Base-by-base conservation (phyloP, 2,329 filamentous ascomycete species). In the Decorospora gaudefroyi region DNA sequence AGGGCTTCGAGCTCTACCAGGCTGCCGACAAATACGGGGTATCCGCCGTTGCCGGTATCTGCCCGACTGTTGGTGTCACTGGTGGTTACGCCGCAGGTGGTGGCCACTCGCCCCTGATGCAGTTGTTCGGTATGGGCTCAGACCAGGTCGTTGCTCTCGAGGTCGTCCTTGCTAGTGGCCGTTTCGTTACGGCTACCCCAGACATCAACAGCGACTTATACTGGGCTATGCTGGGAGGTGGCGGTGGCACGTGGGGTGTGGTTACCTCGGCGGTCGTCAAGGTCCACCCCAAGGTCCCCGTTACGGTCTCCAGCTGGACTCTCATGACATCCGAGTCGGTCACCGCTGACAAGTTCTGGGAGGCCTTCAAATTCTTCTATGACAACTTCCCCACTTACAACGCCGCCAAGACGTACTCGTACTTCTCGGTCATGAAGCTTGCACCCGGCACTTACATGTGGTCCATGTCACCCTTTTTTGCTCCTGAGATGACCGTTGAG, bases 21-120 rank as follows among this genome's bases (percentile, higher is more conserved):
- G 62, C 63, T 28, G 64, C 61, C 10, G 59, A 67, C n/a, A 54
- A 59, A 31, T 50, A 64, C 25, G 61, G 61, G n/a, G 56, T 65
- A 4, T 52, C 57, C 12, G 61, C 53, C 6, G 46, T 63, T 21
- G 46, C 57, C 26, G 61, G 62, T 19, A 62, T 62, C 10, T 80
- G 78, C 61, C 53, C 65, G 21, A 77, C 73, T 1, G 78, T 83
- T 7, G 80, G 80, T n/a, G 66, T 79, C 51, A 71, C 43, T n/a
- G 65, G 65, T 27, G 65, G 72, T 8, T 74, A 68, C 51, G 57
- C 64, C 15, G 55, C 61, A 2, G 78, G 77, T 2, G 80, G 78
- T 17, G 81, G 80, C 0, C 78, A 83, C 61, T 76, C 73, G 9
- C 78, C 78, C 2, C 55, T 83, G 22, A 75, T 75, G 33, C 71